These are phyloP conservation scores for Eudorina sp. DNA, from an alignment of 139 green algal genomes.

Conservation along the genomic window DNA sequence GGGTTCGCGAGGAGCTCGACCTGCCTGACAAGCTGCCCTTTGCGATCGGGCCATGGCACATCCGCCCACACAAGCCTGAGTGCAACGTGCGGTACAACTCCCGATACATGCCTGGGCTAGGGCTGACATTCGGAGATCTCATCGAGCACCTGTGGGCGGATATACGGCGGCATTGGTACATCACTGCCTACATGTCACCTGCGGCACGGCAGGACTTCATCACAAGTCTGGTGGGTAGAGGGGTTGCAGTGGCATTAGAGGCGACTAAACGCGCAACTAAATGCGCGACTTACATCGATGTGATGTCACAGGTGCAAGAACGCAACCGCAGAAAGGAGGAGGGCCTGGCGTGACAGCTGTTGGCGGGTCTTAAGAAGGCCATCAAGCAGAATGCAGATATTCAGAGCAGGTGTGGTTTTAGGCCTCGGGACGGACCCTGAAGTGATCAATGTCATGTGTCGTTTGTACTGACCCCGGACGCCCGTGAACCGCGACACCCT, in stretches of 20 bases:
- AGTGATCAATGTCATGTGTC: too few relatives aligned
- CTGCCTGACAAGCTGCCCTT: not conserved
- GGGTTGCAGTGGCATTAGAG: not conserved
- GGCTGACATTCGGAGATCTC: not conserved
- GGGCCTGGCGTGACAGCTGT: not conserved
- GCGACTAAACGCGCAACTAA: too few relatives aligned
- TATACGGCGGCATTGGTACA: conserved; percentile 1
- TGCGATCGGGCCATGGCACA: not conserved
- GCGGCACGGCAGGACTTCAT: conserved; percentile 4
- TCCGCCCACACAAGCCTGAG: not conserved
- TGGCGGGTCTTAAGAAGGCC: not conserved
- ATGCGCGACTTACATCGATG: too few relatives aligned
- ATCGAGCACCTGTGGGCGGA: conserved; percentile 28
- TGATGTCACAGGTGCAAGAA: not conserved
- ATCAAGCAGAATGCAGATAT: not conserved
- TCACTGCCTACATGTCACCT: conserved; percentile 14
- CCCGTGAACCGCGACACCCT: too few relatives aligned
- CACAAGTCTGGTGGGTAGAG: not conserved
- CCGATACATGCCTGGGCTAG: not conserved
- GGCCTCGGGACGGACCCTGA: too few relatives aligned
- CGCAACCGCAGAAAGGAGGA: not conserved
- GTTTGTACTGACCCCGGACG: too few relatives aligned
- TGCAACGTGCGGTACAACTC: conserved; percentile 10
- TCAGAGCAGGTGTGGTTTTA: too few relatives aligned
- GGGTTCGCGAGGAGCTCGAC: not conserved